These are phyloP conservation scores for Leccinum pellstonianum DNA, from an alignment of 768 basidiomycete species.

Conservation along the genomic window DNA sequence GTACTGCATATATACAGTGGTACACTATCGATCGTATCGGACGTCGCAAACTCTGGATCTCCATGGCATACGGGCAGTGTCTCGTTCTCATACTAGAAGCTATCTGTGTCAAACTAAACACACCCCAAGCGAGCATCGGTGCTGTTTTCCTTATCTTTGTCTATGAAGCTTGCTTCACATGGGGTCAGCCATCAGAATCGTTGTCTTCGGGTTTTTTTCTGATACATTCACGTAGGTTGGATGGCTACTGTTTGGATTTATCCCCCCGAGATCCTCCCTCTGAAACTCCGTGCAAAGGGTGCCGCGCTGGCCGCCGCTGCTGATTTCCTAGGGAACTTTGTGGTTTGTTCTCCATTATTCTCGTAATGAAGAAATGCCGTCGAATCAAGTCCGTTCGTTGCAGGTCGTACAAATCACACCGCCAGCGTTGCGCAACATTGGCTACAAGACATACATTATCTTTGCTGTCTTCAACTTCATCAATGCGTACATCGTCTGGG, in stretches of 20 bases:
- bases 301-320: constrained; percentile 5
- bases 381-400: background rate
- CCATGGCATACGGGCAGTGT: constrained; percentile 10
- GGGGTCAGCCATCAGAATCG: constrained; percentile 1
- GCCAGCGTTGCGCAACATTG: constrained; percentile 9
- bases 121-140: constrained; percentile 1
- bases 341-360: background rate
- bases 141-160: constrained; percentile 12
- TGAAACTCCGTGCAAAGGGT: constrained; percentile 9
- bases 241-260: constrained; percentile 12
- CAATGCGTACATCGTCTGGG: background rate
- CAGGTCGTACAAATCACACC: constrained; percentile 13
- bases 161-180: constrained; percentile 10
- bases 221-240: constrained; percentile 1
- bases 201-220: background rate
- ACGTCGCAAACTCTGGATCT: constrained; percentile 11
- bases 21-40: constrained; percentile 9
- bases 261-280: constrained; percentile 9
- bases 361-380: background rate
- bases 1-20: constrained; percentile 2
- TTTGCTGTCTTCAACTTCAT: background rate
- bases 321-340: constrained; percentile 9
- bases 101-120: constrained; percentile 8
- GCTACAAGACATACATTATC: constrained; percentile 11
- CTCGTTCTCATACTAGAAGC: constrained; percentile 9